Evolutionary conservation across 352 stramenopile species (phyloP).

Genomic region (Phytopythium vexans): DNA sequence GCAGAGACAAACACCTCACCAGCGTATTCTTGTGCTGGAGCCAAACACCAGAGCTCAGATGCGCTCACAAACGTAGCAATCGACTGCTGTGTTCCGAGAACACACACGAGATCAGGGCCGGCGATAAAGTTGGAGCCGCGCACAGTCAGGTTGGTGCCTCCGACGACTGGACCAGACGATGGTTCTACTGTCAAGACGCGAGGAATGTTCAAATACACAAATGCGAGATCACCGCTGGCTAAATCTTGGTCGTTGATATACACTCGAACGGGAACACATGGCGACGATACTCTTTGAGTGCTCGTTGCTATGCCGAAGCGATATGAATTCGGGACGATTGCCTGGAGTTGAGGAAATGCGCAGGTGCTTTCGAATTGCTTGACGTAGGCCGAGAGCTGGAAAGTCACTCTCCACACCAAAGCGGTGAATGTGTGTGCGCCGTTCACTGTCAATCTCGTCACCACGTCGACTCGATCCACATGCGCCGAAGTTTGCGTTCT

Average conservation of each 20-base stretch:
- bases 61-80: conserved; percentile 23
- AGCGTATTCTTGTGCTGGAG: conserved; percentile 17
- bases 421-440: conserved; percentile 1
- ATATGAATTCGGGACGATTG: conserved; percentile 12
- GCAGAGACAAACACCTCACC: conserved; percentile 28
- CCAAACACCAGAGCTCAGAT: conserved; percentile 19
- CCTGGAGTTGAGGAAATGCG: conserved; percentile 10
- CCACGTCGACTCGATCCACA: conserved; percentile 1
- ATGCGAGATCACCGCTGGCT: conserved; percentile 11
- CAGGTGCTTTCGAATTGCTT: conserved; percentile 2
- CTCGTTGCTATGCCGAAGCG: conserved; percentile 21
- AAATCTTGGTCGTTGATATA: conserved; percentile 24
- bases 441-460: not conserved
- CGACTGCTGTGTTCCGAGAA: conserved; percentile 32
- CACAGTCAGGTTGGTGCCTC: conserved; percentile 36
- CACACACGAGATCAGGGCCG: conserved; percentile 26
- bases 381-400: conserved; percentile 4
- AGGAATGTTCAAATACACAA: conserved; percentile 18
- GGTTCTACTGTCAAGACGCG: conserved; percentile 22
- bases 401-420: conserved; percentile 12
- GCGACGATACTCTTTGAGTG: conserved; percentile 10
- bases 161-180: conserved; percentile 17
- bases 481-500: not conserved
- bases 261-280: conserved; percentile 19
- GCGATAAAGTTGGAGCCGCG: conserved; percentile 28